Conservation (phyloP, 2,329 filamentous ascomycete species). For the Ascochyta koolunga region DNA sequence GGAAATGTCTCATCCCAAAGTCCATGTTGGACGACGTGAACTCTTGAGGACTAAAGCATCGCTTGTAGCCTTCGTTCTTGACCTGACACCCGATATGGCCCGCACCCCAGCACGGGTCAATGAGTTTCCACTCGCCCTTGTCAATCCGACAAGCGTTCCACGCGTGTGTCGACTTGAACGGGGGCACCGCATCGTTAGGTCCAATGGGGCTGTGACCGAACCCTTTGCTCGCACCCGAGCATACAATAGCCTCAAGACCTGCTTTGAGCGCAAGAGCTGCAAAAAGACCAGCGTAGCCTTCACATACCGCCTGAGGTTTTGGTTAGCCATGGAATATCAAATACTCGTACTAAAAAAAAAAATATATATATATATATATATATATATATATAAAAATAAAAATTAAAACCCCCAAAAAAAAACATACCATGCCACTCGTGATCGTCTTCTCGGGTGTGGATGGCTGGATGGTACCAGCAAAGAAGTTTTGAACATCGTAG, state of each 20-base stretch:
- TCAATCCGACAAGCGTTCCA: slow-evolving; percentile 95
- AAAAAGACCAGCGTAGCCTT: slow-evolving; percentile 87
- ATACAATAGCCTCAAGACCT: slow-evolving; percentile 76
- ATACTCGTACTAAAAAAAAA: too few species aligned
- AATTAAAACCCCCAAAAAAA: too few species aligned
- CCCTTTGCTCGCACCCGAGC: slow-evolving; percentile 85
- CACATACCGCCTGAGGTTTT: slow-evolving; percentile 71
- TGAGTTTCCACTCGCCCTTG: slow-evolving; percentile 84
- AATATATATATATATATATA: too few species aligned
- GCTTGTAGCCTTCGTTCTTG: slow-evolving; percentile 60
- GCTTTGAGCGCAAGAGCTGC: slow-evolving; percentile 77
- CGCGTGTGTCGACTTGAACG: slow-evolving; percentile 72
- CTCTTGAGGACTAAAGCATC: slow-evolving; percentile 65
- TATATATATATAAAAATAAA: too few species aligned
- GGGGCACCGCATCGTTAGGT: slow-evolving; percentile 70
- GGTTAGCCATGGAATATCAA: too few species aligned
- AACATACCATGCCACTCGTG: slow-evolving; percentile 64
- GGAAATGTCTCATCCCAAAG: slow-evolving; percentile 83
- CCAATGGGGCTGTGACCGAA: slow-evolving; percentile 71
- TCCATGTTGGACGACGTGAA: slow-evolving; percentile 74
- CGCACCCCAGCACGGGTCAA: slow-evolving; percentile 94
- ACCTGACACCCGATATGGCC: slow-evolving; percentile 62
- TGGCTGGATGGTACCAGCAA: slow-evolving; percentile 69
- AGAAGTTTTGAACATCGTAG: slow-evolving; percentile 84
- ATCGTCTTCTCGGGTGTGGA: slow-evolving; percentile 76